Base-by-base conservation (phyloP, 108 stramenopile species). In the Nannochloropsis salina region DNA sequence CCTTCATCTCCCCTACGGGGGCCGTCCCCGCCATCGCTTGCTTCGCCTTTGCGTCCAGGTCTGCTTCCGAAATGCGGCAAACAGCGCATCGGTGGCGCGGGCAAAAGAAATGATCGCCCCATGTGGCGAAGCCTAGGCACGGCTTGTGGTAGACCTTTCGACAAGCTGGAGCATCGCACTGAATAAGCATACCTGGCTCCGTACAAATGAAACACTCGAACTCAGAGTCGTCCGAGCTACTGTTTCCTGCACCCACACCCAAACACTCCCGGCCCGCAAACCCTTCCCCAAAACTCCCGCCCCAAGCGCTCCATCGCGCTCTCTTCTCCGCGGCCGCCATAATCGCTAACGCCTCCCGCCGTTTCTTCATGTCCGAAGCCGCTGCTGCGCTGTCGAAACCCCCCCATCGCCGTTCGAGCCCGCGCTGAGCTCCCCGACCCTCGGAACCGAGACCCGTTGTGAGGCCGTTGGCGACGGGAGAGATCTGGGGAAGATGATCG, bases 171-270 rank as follows among this genome's bases (percentile, higher is more conserved):
- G 61, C 61, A 74, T 74, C 61, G 6, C 61, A 74, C 61, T 74
- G 61, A 4, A 74, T 74, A 3, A 74, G 61, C 61, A 74, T 74
- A 15, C 61, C 61, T 4, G 61, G 61, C 61, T 74, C 61, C 61
- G n/a, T 74, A n/a, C 61, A 74, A 74, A 74, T 74, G n/a, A 74
- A 74, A n/a, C 61, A 74, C 61, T 74, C 61, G n/a, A 74, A 74
- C n/a, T 74, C 61, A 15, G 61, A 74, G 61, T 74, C 61, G 61
- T 74, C 61, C 61, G 61, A 74, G 15, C 61, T n/a, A 15, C 61
- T 74, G 15, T 2, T n/a, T 74, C 61, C 61, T 74, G 3, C 61
- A n/a, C 61, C 61, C 3, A 15, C 61, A 15, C 61, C 61, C 61
- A 4, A 6, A 4, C 6, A 15, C 61, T 74, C 61, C 61, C 61